These are phyloP conservation scores for Byssochlamys sp. DNA, from an alignment of 2,329 filamentous ascomycete species.

Conservation along the genomic window DNA sequence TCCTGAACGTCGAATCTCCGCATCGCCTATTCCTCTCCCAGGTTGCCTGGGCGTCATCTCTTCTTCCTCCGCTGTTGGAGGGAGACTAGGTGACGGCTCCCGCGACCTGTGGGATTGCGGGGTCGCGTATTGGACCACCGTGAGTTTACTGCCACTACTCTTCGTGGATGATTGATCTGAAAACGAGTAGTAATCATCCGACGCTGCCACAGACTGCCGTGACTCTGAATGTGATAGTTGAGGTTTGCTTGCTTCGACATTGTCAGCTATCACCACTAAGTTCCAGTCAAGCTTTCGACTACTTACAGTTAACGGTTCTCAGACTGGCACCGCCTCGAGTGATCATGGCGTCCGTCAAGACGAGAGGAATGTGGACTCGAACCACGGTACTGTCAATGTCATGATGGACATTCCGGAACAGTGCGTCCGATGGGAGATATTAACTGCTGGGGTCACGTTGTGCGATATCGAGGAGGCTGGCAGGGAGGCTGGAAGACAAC, in stretches of 20 bases:
- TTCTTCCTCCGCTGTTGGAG: constrained; percentile 2
- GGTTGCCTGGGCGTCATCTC: constrained; percentile 10
- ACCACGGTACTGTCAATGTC: not conserved
- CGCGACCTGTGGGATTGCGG: constrained; percentile 30
- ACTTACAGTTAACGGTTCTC: constrained; percentile 32
- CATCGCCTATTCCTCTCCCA: not conserved
- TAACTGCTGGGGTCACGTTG: not conserved
- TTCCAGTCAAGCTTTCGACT: constrained; percentile 13
- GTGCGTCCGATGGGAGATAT: not conserved
- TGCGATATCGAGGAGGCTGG: not conserved
- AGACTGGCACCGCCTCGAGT: constrained; percentile 19
- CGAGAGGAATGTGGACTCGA: constrained; percentile 10
- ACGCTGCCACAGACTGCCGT: constrained; percentile 39
- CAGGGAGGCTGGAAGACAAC: not conserved
- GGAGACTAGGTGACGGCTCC: constrained; percentile 16
- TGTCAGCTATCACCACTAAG: constrained; percentile 4
- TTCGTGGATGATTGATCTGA: constrained; percentile 27
- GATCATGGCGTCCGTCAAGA: constrained; percentile 17
- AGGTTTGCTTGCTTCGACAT: constrained; percentile 32
- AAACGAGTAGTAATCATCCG: constrained; percentile 42
- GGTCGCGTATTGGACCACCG: constrained; percentile 35
- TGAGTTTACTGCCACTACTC: constrained; percentile 23
- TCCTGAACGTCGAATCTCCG: not conserved
- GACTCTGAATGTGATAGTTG: constrained; percentile 35
- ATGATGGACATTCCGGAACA: not conserved